Conservation (phyloP, 768 basidiomycete genomes). For the Tulasnella sp. region DNA sequence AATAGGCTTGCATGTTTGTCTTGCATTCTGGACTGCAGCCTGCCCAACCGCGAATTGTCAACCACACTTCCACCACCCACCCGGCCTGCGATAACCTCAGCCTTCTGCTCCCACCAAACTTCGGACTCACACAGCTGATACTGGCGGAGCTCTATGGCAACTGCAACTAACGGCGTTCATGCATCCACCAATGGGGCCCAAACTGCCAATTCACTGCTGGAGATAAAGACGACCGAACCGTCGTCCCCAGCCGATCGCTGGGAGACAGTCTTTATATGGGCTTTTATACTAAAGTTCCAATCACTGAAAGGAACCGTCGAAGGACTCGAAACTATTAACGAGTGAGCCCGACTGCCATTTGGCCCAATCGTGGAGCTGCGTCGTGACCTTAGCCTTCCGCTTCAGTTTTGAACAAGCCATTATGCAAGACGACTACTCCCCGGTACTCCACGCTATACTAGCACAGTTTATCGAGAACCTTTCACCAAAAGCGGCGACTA, state of each 20-base stretch:
- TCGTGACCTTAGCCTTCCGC: conserved; percentile 1
- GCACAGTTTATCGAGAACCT: conserved; percentile 79
- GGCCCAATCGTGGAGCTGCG: neutral
- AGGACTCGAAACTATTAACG: conserved; percentile 78
- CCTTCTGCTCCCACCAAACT: conserved; percentile 21
- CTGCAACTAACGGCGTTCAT: conserved; percentile 14
- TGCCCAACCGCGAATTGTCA: conserved; percentile 20
- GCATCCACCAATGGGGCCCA: conserved; percentile 22
- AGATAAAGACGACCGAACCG: conserved; percentile 20
- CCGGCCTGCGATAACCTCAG: conserved; percentile 7
- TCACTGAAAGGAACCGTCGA: conserved; percentile 72
- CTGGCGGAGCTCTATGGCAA: conserved; percentile 17
- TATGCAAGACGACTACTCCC: conserved; percentile 61
- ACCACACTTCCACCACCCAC: conserved; percentile 26
- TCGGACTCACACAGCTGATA: conserved; percentile 13
- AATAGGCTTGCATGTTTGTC: conserved; percentile 18
- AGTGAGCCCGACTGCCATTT: conserved; percentile 57
- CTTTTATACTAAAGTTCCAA: conserved; percentile 84
- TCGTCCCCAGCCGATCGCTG: conserved; percentile 69
- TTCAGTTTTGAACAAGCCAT: conserved; percentile 79
- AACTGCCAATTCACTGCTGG: conserved; percentile 40
- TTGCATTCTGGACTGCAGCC: conserved; percentile 21
- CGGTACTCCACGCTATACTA: conserved; percentile 72
- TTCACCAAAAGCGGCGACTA: conserved; percentile 68
- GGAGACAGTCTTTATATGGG: conserved; percentile 85